phyloP scores from a whole-genome alignment of 495 filamentous ascomycete genomes.

The Collariella sp. region DNA sequence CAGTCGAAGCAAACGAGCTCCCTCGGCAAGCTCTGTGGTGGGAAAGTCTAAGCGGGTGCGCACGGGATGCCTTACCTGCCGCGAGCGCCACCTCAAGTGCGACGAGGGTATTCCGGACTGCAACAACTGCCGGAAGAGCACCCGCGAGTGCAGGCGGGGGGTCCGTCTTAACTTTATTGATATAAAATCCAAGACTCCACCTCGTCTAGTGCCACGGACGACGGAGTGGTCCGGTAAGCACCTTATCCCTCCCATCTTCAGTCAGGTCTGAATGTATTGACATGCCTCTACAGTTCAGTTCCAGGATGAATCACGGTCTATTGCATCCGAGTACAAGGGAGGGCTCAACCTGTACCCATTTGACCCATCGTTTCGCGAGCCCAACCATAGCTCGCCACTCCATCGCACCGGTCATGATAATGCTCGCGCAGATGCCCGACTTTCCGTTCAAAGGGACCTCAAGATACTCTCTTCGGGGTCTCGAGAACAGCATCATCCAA shows the following conservation, averaged over 20 bases:
- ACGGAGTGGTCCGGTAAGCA: constrained; percentile 56
- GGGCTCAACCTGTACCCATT: constrained; percentile 67
- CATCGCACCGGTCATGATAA: not conserved
- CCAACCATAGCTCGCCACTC: constrained; percentile 6
- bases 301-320: constrained; percentile 80
- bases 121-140: constrained; percentile 82
- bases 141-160: constrained; percentile 74
- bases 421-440: not conserved
- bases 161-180: constrained; percentile 91
- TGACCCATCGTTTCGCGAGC: constrained; percentile 20
- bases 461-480: not conserved
- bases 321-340: constrained; percentile 86
- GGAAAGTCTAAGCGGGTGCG: constrained; percentile 61
- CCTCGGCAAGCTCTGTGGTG: constrained; percentile 25
- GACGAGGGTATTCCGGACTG: constrained; percentile 78
- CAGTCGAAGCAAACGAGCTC: constrained; percentile 1
- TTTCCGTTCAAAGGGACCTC: not conserved
- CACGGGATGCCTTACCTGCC: constrained; percentile 71
- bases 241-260: not conserved
- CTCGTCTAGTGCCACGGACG: constrained; percentile 47
- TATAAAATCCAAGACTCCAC: constrained; percentile 62
- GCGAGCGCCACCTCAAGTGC: constrained; percentile 58
- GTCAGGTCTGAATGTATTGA: constrained; percentile 4
- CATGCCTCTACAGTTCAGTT: constrained; percentile 47
- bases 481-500: not conserved